Evolutionary conservation across 768 basidiomycete genomes (phyloP).

Genomic region (Tricholomella constricta): DNA sequence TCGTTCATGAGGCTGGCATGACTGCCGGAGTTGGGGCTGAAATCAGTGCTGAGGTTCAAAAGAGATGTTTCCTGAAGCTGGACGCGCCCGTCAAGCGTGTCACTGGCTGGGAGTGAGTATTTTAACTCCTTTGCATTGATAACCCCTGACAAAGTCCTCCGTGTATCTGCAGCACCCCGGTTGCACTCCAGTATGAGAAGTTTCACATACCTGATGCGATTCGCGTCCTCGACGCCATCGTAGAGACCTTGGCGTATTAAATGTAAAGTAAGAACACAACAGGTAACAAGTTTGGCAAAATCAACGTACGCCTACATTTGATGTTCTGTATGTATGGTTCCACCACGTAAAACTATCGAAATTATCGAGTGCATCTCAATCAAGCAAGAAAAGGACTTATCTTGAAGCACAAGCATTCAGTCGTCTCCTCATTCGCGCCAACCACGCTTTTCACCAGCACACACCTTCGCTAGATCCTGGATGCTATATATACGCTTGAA

Average conservation of each 20-base stretch:
- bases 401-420: too few relatives aligned
- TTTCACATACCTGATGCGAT: constrained; percentile 90
- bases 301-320: too few relatives aligned
- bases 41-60: constrained; percentile 89
- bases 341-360: too few relatives aligned
- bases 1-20: constrained; percentile 91
- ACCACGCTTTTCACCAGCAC: too few relatives aligned
- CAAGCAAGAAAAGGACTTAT: too few relatives aligned
- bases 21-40: constrained; percentile 90
- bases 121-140: constrained; percentile 8
- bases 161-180: constrained; percentile 63
- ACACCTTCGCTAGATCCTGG: too few relatives aligned
- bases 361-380: too few relatives aligned
- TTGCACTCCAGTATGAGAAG: constrained; percentile 85
- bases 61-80: constrained; percentile 83
- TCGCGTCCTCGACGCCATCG: constrained; percentile 77
- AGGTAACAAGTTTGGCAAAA: constrained; percentile 48
- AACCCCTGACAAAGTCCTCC: neutral
- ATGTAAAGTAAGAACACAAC: neutral
- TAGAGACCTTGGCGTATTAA: constrained; percentile 79
- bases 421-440: too few relatives aligned
- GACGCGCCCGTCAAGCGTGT: constrained; percentile 87
- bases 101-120: constrained; percentile 93
- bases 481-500: too few relatives aligned
- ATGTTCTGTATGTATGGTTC: too few relatives aligned